Evolutionary conservation across 192 early-diverging fungal species (phyloP).

Genomic region (Coemansia sp.): DNA sequence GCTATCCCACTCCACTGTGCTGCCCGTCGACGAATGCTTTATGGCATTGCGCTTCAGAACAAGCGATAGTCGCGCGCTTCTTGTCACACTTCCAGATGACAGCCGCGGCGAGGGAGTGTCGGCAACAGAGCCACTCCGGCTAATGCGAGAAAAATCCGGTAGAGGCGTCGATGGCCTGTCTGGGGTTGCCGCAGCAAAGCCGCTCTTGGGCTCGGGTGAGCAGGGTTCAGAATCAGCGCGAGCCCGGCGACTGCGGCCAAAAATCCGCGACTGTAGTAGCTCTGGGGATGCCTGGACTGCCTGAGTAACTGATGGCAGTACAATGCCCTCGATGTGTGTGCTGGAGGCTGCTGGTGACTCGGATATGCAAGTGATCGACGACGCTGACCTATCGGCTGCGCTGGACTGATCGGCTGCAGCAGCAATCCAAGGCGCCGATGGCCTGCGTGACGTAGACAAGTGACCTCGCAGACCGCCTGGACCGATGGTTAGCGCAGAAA

Average conservation of each 20-base stretch:
- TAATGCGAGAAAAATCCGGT: not conserved
- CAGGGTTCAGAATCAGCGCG: constrained; percentile 7
- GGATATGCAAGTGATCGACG: constrained; percentile 13
- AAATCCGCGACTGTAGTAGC: not conserved
- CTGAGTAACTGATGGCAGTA: constrained; percentile 21
- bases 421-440: constrained; percentile 26
- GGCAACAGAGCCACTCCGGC: constrained; percentile 14
- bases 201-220: not conserved
- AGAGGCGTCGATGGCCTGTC: constrained; percentile 14
- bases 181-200: not conserved
- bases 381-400: not conserved
- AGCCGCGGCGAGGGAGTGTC: constrained; percentile 16
- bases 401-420: not conserved
- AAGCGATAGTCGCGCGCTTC: constrained; percentile 1
- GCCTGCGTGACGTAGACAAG: constrained; percentile 17
- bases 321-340: not conserved
- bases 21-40: constrained; percentile 31
- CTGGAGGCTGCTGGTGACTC: not conserved
- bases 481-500: constrained; percentile 38
- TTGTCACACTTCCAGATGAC: constrained; percentile 4
- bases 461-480: constrained; percentile 15
- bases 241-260: constrained; percentile 1
- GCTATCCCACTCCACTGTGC: constrained; percentile 38
- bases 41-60: constrained; percentile 9
- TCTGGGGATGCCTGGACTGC: not conserved